These are phyloP conservation scores for Beta corolliflora DNA, from an alignment of 179 eudicot species.

Conservation along the genomic window DNA sequence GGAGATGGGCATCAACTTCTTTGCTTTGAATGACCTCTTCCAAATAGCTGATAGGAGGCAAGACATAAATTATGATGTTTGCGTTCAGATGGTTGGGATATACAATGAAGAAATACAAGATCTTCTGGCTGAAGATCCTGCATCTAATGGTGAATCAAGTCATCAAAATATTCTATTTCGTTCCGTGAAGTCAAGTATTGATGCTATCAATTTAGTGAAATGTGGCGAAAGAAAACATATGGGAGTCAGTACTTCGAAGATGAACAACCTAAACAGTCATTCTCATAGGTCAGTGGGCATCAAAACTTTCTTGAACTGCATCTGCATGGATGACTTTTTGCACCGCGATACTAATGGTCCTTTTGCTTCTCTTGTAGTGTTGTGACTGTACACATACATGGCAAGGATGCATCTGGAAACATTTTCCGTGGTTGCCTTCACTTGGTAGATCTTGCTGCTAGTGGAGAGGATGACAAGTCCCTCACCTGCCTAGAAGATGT, in stretches of 20 bases:
- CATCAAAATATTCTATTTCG: conserved; percentile 60
- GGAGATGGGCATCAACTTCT: conserved; percentile 69
- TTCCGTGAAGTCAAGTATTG: conserved; percentile 51
- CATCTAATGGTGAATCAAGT: conserved; percentile 36
- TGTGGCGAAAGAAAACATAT: conserved; percentile 55
- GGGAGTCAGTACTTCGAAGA: conserved; percentile 42
- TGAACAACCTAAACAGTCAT: conserved; percentile 51
- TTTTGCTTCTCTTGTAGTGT: conserved; percentile 45
- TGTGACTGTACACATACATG: conserved; percentile 68
- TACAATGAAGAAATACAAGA: conserved; percentile 82
- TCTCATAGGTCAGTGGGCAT: conserved; percentile 65
- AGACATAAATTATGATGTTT: conserved; percentile 58
- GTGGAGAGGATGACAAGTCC: conserved; percentile 67
- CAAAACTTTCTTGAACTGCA: not conserved
- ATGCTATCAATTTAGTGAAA: conserved; percentile 66
- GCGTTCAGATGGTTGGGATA: conserved; percentile 83
- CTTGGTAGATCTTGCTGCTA: conserved; percentile 91
- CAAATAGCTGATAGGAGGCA: conserved; percentile 53
- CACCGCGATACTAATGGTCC: too few relatives aligned
- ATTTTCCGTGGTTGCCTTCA: conserved; percentile 65
- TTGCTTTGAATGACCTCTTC: conserved; percentile 81
- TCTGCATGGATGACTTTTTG: not conserved
- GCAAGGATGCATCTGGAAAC: conserved; percentile 77
- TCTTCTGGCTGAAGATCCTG: conserved; percentile 60
- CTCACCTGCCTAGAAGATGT: conserved; percentile 85